Evolutionary conservation across 192 early-diverging fungal genomes (phyloP), one percentile per base, ranked within the genome.

Genomic region (Phycomyces blakesleeanus): DNA sequence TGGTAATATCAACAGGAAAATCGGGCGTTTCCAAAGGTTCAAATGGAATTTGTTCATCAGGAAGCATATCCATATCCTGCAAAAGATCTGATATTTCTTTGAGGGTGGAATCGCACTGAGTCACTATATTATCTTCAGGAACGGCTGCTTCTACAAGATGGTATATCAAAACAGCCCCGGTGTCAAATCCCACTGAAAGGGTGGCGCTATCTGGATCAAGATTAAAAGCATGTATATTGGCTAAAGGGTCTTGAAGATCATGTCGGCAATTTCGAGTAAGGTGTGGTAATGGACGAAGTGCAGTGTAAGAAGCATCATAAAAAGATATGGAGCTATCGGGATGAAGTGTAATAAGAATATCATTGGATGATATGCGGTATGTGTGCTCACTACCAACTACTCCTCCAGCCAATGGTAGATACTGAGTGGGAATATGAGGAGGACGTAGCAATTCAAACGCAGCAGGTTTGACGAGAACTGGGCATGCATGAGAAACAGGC

Each of bases 221-320:
- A 18, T 82, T 73, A 41, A 79, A 54, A 5, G 54, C 57, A 21
- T 51, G 53, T n/a, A 79, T 67, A 37, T 67, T 54, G 2, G 53
- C 52, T 12, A 64, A 57, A 20, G 54, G 50, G 27, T 61, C 63
- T 25, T 57, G 63, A 21, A 79, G 12, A 11, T 66, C 57, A 3
- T 61, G 65, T 2, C 71, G 51, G 24, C 61, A 64, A 7, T 66
- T 59, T 12, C 75, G 52, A 5, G 75, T 73, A 2, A 79, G 53
- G 52, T 78, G 71, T 24, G 74, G 68, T 10, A 82, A 39, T 1
- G 77, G 77, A 15, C 71, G 57, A 9, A 75, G 41, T 0, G 68
- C 59, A 47, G 63, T 61, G 42, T 70, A 72, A 0, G 80, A 73
- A n/a, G 80, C 77, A 44, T 82, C 80, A 74, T 77, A 82, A 26